Evolutionary conservation across 192 early-diverging fungal species (phyloP).

Genomic region (Gigaspora rosea): DNA sequence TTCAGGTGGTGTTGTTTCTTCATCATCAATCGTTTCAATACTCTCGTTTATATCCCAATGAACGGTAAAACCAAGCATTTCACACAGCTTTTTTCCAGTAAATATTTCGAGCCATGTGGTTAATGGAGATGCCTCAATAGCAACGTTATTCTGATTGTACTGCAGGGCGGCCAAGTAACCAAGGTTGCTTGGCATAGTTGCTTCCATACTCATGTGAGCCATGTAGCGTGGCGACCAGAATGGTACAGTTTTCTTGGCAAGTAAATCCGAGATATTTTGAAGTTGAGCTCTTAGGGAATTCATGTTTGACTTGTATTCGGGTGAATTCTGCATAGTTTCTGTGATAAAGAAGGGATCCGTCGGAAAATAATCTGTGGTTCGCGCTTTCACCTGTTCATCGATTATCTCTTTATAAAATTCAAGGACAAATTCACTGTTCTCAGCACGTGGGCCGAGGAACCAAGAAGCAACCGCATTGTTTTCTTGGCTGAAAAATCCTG

Average conservation of each 20-base stretch:
- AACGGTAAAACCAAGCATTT: conserved; percentile 14
- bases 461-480: neutral
- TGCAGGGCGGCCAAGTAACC: neutral
- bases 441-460: neutral
- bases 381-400: neutral
- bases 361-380: neutral
- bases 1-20: neutral
- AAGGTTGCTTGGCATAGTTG: neutral
- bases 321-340: neutral
- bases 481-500: neutral
- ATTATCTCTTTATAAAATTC: neutral
- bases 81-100: neutral
- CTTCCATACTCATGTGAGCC: neutral
- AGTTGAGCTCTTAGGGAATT: neutral
- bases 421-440: neutral
- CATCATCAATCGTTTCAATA: neutral
- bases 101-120: conserved; percentile 17
- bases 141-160: neutral
- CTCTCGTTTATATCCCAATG: neutral
- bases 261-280: neutral
- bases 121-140: conserved; percentile 4
- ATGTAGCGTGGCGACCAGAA: conserved; percentile 12
- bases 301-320: neutral
- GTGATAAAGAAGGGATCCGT: neutral
- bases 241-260: neutral